A percentile compares a stretch with the other conserved stretches of the same genome.
phyloP scores from a whole-genome alignment of 2,329 filamentous ascomycete species.

The Colletotrichum incanum region DNA sequence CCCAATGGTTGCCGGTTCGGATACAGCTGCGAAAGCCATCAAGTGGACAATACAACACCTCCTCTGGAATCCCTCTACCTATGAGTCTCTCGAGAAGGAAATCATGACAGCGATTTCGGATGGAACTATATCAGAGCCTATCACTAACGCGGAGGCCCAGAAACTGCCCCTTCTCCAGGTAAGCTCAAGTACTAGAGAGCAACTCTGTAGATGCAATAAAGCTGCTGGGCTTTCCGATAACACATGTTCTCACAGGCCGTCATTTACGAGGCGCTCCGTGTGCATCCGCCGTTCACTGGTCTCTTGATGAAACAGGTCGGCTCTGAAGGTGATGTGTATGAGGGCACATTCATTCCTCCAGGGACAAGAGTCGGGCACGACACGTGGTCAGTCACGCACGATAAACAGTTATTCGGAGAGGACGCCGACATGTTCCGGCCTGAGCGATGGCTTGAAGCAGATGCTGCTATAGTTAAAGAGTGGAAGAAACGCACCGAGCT shows the following conservation, averaged over 20 bases:
- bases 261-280: conserved; percentile 65
- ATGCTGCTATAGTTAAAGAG: conserved; percentile 50
- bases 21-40: conserved; percentile 54
- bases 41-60: conserved; percentile 68
- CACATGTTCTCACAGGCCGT: conserved; percentile 55
- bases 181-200: background rate
- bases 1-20: conserved; percentile 53
- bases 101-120: conserved; percentile 54
- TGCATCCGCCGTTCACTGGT: conserved; percentile 65
- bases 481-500: conserved; percentile 56
- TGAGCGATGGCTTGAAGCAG: conserved; percentile 62
- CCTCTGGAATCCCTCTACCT: conserved; percentile 63
- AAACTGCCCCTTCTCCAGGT: conserved; percentile 58
- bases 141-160: conserved; percentile 54
- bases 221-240: background rate
- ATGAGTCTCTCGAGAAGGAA: conserved; percentile 63
- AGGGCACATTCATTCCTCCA: conserved; percentile 54
- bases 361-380: conserved; percentile 60
- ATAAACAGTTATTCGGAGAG: conserved; percentile 59
- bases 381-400: conserved; percentile 55
- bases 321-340: conserved; percentile 53
- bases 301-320: conserved; percentile 67
- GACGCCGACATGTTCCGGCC: conserved; percentile 63
- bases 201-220: background rate
- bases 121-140: conserved; percentile 44